Base-by-base conservation (phyloP, 306 rosid species). In the Begonia peltatifolia region DNA sequence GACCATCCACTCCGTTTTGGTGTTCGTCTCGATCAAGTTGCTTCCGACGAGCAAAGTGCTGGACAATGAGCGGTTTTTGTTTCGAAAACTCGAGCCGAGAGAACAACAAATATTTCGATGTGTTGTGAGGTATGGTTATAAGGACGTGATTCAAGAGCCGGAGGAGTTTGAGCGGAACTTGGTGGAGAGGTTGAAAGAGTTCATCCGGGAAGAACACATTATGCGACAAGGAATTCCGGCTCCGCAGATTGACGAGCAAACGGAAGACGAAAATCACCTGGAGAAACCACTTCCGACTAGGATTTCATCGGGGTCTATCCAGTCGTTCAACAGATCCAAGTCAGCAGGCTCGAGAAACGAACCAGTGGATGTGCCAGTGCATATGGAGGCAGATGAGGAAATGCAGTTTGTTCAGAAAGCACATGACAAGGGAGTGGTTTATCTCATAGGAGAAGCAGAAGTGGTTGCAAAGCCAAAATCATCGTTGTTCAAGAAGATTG, bases 111-210 rank as follows among this genome's bases (percentile, higher is more conserved):
- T 87, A 48, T 87, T 83, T 18, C 76, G 90, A 0, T 87, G 96
- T 13, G 92, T 87, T 2, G 87, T 74, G n/a, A 81, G 96, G 59
- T 82, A 74, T 10, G 94, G 96, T 47, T 81, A 87, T 63, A 87
- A 75, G 7, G 96, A 87, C 23, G 15, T 13, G 0, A 51, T 70
- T 1, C 79, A 50, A 16, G 82, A 65, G 14, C 72, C 85, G 0
- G 41, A 8, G 1, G 76, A 60, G 74, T 87, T 87, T 14, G 94
- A 87, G 75, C 15, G 23, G 0, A 78, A 79, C 11, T 36, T 87
- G 12, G 66, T 87, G 23, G 75, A 84, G 42, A 52, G 78, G 11
- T 69, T 87, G 47, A 81, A 81, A 56, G 74, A 54, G 2, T 81
- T 72, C 53, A 69, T 84, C 61, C 69, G 63, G 42, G 62, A 72